Evolutionary conservation across 805 yeast species (phyloP).

Genomic region (Teunomyces funiuensis): DNA sequence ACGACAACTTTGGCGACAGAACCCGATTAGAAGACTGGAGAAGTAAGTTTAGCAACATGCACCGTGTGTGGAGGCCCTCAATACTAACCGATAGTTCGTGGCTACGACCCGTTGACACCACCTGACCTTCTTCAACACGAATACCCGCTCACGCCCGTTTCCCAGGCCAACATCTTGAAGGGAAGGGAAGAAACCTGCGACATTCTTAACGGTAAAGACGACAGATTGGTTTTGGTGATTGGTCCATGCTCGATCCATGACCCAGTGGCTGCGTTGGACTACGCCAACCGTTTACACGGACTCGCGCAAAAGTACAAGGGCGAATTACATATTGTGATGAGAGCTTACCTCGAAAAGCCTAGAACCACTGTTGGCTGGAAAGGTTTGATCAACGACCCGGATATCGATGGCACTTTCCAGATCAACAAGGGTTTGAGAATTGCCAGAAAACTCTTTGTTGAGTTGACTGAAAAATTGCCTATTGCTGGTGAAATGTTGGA

Average conservation of each 20-base stretch:
- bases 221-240: slow-evolving; percentile 81
- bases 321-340: slow-evolving; percentile 87
- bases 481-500: slow-evolving; percentile 98
- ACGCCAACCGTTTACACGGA: slow-evolving; percentile 64
- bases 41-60: slow-evolving; percentile 34
- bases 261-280: slow-evolving; percentile 87
- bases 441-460: slow-evolving; percentile 81
- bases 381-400: slow-evolving; percentile 96
- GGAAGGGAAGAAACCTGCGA: slow-evolving; percentile 77
- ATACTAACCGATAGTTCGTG: slow-evolving; percentile 46
- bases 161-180: slow-evolving; percentile 61
- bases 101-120: slow-evolving; percentile 94
- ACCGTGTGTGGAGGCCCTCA: not conserved
- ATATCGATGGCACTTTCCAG: slow-evolving; percentile 86
- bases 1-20: slow-evolving; percentile 83
- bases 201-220: slow-evolving; percentile 79
- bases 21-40: slow-evolving; percentile 57
- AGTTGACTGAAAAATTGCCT: slow-evolving; percentile 80
- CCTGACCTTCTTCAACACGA: slow-evolving; percentile 92
- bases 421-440: slow-evolving; percentile 93
- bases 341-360: slow-evolving; percentile 97
- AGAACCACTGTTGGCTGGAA: slow-evolving; percentile 99
- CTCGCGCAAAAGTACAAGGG: slow-evolving; percentile 62
- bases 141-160: slow-evolving; percentile 60
- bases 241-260: slow-evolving; percentile 99